Evolutionary conservation across 75 land plant genomes (phyloP).

Genomic region (Adiantum capillusveneris): DNA sequence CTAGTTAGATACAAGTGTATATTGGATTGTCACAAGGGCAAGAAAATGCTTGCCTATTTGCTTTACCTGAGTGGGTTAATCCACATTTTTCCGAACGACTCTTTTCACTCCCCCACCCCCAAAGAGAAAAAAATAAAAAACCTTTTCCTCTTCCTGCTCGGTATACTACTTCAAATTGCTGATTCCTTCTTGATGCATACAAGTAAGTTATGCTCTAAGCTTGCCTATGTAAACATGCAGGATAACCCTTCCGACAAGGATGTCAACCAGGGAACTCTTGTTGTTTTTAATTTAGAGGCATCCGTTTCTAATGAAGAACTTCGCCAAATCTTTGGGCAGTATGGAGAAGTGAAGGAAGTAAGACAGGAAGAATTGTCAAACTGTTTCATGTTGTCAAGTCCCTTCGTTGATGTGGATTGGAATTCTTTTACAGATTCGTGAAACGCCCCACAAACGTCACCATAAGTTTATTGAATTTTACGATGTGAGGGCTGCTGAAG

Average conservation of each 20-base stretch:
- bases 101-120: too few relatives aligned
- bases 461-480: conserved; percentile 92
- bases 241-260: conserved; percentile 95
- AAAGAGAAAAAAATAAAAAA: too few relatives aligned
- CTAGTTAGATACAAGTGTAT: too few relatives aligned
- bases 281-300: conserved; percentile 80
- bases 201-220: not conserved
- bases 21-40: too few relatives aligned
- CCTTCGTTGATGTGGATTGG: too few relatives aligned
- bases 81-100: too few relatives aligned
- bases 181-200: not conserved
- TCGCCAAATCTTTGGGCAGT: conserved; percentile 78
- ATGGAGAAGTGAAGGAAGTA: conserved; percentile 92
- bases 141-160: not conserved
- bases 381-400: too few relatives aligned
- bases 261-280: conserved; percentile 88
- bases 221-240: conserved; percentile 21
- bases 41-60: too few relatives aligned
- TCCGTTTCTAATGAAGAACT: conserved; percentile 93
- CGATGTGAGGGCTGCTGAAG: conserved; percentile 94
- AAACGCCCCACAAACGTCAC: conserved; percentile 96
- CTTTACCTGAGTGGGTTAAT: too few relatives aligned
- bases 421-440: conserved; percentile 43
- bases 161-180: not conserved
- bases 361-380: not conserved